Base-by-base conservation (phyloP, 495 filamentous ascomycete species). In the Copromyces sp. region DNA sequence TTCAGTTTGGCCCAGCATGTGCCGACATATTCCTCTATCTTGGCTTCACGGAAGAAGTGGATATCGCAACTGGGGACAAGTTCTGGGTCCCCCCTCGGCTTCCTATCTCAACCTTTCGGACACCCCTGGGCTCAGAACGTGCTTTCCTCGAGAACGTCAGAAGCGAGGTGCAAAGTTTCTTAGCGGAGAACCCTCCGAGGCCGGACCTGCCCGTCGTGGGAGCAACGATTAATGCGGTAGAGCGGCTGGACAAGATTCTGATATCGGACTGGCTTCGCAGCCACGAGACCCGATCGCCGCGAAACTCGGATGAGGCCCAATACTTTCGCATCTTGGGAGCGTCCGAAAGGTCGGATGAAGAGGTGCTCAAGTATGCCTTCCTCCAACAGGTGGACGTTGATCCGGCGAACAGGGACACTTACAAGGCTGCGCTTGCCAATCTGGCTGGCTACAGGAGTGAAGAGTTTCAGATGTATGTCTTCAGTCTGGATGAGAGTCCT, bases 1-100 rank as follows among this genome's bases (percentile, higher is more conserved):
- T 90, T 16, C 86, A 89, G 47, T 91, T 94, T 78, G 91, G 92
- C 16, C 81, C 80, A 35, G 84, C 88, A 20, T 92, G 92, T 77
- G 82, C 87, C 71, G 81, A 86, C 40, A 76, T 94, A 41, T 83
- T 94, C 42, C 83, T 84, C 68, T 89, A 87, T 44, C 79, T 94
- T 4, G 90, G 87, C 4, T 95, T 94, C 75, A 73, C 77, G 14
- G 69, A 41, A 37, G 78, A 82, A 11, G 71, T 76, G 3, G 76
- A 78, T 20, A 45, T 73, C 0, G 72, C 77, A 11, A 73, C 16
- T 32, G 65, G 41, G 11, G 79, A 80, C 24, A 41, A 32, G 8
- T 80, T 73, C 53, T 81, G 75, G 76, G 41, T 80, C 3, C 76
- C 77, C 1, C 80, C 80, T 16, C 47, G 61, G 3, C 71, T 78